These are phyloP conservation scores for Filobasidium wieringae DNA, from an alignment of 768 basidiomycete genomes.

Conservation along the genomic window DNA sequence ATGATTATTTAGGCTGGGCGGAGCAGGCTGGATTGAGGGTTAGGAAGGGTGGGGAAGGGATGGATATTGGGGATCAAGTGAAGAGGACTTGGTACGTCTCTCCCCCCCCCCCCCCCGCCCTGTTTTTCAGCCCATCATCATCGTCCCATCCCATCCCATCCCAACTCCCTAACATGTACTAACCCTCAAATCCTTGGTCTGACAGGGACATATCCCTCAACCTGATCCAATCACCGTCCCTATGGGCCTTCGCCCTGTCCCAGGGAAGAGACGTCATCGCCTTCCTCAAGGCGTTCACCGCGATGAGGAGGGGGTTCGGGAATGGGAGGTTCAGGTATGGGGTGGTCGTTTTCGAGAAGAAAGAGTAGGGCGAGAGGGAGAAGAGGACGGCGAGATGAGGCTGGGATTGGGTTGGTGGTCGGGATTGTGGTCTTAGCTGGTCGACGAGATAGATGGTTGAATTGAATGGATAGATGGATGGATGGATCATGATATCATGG, in stretches of 20 bases:
- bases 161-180: not conserved
- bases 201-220: constrained; percentile 17
- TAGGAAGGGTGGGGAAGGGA: constrained; percentile 6
- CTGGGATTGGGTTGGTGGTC: no score
- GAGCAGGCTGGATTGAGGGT: constrained; percentile 6
- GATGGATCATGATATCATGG: no score
- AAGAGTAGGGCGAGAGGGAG: not conserved
- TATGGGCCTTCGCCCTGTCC: constrained; percentile 17
- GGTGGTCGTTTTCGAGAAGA: constrained; percentile 16
- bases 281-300: constrained; percentile 15
- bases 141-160: not conserved
- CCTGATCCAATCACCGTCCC: constrained; percentile 14
- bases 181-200: not conserved
- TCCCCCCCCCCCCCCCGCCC: not conserved
- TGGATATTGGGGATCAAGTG: constrained; percentile 17
- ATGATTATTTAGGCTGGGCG: constrained; percentile 8
- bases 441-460: no score
- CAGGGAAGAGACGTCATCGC: constrained; percentile 15
- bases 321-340: constrained; percentile 17
- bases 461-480: no score
- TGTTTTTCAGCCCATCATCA: not conserved
- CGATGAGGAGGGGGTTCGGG: constrained; percentile 16
- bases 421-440: no score
- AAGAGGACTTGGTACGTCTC: constrained; percentile 14
- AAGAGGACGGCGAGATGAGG: not conserved